These are phyloP conservation scores for Penicillium sp. DNA, from an alignment of 2,329 filamentous ascomycete species.

Conservation along the genomic window DNA sequence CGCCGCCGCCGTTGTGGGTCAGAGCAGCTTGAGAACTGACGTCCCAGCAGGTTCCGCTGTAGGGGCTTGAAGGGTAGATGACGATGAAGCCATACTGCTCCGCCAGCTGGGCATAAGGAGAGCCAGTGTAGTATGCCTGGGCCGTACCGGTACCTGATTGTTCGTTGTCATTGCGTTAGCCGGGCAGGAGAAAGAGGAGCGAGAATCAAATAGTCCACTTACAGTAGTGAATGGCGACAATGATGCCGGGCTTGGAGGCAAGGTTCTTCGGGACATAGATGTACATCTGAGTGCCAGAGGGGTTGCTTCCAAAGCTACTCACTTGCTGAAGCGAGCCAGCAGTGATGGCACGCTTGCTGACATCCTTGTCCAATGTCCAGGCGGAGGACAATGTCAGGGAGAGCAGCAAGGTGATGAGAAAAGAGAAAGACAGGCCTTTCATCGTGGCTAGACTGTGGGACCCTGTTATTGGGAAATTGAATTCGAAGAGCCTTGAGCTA, in stretches of 20 bases:
- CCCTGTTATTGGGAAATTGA: not conserved
- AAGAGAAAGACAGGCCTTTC: not conserved
- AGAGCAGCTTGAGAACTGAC: slow-evolving; percentile 2
- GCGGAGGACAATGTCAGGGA: not conserved
- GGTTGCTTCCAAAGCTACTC: not conserved
- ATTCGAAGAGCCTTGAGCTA: not conserved
- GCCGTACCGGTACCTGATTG: not conserved
- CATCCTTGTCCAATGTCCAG: not conserved
- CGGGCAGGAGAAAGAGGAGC: not conserved
- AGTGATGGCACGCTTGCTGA: slow-evolving; percentile 1
- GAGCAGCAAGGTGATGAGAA: not conserved
- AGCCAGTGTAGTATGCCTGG: slow-evolving; percentile 3
- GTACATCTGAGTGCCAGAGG: slow-evolving; percentile 1
- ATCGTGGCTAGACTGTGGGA: not conserved
- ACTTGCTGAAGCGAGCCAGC: slow-evolving; percentile 1
- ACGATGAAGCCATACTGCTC: slow-evolving; percentile 5
- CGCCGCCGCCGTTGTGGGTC: slow-evolving; percentile 1
- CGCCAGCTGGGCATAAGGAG: slow-evolving; percentile 2
- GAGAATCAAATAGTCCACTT: not conserved
- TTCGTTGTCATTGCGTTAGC: not conserved
- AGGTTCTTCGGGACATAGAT: slow-evolving; percentile 1
- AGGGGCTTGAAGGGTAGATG: slow-evolving; percentile 2
- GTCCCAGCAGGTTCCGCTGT: slow-evolving; percentile 4
- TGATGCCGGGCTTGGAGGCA: not conserved
- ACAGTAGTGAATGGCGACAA: slow-evolving; percentile 2